Evolutionary conservation across 1,284 basidiomycete genomes (phyloP).

Genomic region (Uromyces viciae-fabae): DNA sequence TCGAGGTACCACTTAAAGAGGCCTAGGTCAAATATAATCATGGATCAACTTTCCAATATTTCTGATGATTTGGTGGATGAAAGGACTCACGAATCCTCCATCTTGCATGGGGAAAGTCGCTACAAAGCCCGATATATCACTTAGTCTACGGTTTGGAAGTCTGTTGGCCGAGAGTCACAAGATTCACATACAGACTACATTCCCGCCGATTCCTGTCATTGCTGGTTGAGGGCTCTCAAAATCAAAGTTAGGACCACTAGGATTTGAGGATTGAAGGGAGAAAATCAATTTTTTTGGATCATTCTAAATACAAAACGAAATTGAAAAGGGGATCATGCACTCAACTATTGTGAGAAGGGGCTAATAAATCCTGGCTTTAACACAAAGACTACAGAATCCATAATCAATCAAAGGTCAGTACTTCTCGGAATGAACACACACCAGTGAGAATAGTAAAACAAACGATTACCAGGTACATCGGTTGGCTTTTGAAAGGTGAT

Average conservation of each 20-base stretch:
- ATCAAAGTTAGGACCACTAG: slow-evolving; percentile 43
- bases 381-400: slow-evolving; percentile 14
- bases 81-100: slow-evolving; percentile 30
- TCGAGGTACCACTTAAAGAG: slow-evolving; percentile 31
- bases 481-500: background rate
- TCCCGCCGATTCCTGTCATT: slow-evolving; percentile 30
- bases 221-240: slow-evolving; percentile 34
- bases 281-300: no score
- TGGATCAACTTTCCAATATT: no score
- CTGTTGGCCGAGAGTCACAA: background rate
- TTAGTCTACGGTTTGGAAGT: background rate
- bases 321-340: background rate
- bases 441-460: no score
- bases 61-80: no score
- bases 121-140: no score
- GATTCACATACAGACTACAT: slow-evolving; percentile 33
- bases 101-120: slow-evolving; percentile 32
- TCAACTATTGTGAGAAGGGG: slow-evolving; percentile 35
- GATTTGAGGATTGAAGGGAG: no score
- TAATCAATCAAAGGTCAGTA: no score
- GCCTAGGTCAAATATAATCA: no score
- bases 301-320: background rate
- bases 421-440: no score
- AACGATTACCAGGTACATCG: background rate
- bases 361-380: slow-evolving; percentile 40